Conservation (phyloP, 805 yeast genomes). For the Suhomyces emberorum region DNA sequence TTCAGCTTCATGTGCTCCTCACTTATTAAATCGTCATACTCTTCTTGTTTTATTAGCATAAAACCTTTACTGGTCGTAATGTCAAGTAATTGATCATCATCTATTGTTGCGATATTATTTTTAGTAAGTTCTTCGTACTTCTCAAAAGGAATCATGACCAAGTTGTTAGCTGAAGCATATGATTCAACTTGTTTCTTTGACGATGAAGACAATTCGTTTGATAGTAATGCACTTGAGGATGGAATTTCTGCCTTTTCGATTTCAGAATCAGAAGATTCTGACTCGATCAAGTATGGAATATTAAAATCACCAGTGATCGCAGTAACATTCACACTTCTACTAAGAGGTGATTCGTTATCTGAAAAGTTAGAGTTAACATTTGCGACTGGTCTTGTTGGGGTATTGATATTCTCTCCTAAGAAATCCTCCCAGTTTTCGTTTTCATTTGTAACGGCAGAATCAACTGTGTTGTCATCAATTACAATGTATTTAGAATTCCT, state of each 20-base stretch:
- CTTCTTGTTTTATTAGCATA: conserved; percentile 23
- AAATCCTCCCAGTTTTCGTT: conserved; percentile 39
- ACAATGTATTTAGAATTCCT: conserved; percentile 32
- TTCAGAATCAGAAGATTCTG: conserved; percentile 27
- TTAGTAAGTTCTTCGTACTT: conserved; percentile 28
- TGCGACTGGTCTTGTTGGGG: conserved; percentile 21
- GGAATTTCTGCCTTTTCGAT: neutral
- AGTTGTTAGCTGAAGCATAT: conserved; percentile 32
- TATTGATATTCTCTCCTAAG: conserved; percentile 24
- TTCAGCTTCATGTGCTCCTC: conserved; percentile 35
- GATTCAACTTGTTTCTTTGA: conserved; percentile 27
- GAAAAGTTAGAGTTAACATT: conserved; percentile 13
- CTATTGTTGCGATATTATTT: conserved; percentile 20
- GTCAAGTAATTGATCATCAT: conserved; percentile 22
- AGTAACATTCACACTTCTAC: conserved; percentile 11
- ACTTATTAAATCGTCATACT: conserved; percentile 25
- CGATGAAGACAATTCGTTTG: conserved; percentile 14
- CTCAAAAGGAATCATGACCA: conserved; percentile 29
- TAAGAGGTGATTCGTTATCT: conserved; percentile 10
- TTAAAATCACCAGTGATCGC: conserved; percentile 16
- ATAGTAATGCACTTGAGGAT: conserved; percentile 10
- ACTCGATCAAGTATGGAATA: conserved; percentile 26
- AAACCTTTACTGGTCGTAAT: conserved; percentile 24
- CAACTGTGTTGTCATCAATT: conserved; percentile 25
- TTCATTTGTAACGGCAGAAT: conserved; percentile 13